Evolutionary conservation across 495 filamentous ascomycete species (phyloP).

Genomic region (Aspergillus incahuasiensis): DNA sequence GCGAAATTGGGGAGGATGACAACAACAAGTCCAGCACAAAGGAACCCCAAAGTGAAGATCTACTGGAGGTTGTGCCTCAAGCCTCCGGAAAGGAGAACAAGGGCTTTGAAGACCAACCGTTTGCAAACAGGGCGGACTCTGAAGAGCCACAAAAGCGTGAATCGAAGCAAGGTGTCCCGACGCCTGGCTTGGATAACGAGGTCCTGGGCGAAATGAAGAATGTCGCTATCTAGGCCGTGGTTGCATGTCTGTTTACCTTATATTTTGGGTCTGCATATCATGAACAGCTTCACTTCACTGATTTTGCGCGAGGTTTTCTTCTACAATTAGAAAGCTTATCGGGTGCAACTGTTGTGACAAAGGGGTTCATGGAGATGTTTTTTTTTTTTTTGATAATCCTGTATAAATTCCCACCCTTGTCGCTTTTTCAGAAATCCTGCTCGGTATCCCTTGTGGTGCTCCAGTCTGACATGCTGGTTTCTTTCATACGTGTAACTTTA

Average conservation of each 20-base stretch:
- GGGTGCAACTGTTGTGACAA: slow-evolving; percentile 16
- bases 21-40: slow-evolving; percentile 27
- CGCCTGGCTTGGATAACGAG: slow-evolving; percentile 31
- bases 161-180: slow-evolving; percentile 24
- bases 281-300: slow-evolving; percentile 22
- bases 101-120: slow-evolving; percentile 22
- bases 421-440: slow-evolving; percentile 4
- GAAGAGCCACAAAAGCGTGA: slow-evolving; percentile 32
- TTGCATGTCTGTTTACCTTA: slow-evolving; percentile 14
- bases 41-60: slow-evolving; percentile 30
- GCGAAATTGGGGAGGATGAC: slow-evolving; percentile 33
- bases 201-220: slow-evolving; percentile 54
- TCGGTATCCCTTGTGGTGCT: slow-evolving; percentile 14
- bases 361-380: slow-evolving; percentile 16
- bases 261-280: slow-evolving; percentile 17
- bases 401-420: slow-evolving; percentile 21
- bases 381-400: slow-evolving; percentile 15
- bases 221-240: slow-evolving; percentile 44
- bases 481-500: slow-evolving; percentile 33
- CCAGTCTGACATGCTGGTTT: slow-evolving; percentile 8
- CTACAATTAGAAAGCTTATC: slow-evolving; percentile 11
- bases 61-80: slow-evolving; percentile 44
- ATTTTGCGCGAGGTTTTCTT: slow-evolving; percentile 11
- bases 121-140: slow-evolving; percentile 21
- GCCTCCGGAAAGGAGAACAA: slow-evolving; percentile 38